Conservation (phyloP, 2,329 filamentous ascomycete genomes). For the Alternaria tenuissima region DNA sequence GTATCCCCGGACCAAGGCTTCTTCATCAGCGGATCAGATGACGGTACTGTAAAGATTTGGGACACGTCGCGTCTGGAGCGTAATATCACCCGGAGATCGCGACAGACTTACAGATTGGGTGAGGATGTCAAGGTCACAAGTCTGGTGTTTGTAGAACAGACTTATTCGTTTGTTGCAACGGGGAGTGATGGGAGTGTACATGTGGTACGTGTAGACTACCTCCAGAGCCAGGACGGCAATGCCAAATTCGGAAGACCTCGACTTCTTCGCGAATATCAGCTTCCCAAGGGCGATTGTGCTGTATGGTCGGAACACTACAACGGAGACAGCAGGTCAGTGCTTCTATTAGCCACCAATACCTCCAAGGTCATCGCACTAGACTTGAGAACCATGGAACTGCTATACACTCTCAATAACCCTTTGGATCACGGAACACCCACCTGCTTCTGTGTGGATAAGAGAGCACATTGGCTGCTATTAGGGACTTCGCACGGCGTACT, state of each 20-base stretch:
- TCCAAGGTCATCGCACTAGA: constrained; percentile 87
- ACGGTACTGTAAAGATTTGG: constrained; percentile 92
- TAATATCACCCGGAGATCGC: constrained; percentile 86
- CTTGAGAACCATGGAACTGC: constrained; percentile 80
- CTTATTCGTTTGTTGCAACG: constrained; percentile 90
- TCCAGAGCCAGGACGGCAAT: constrained; percentile 62
- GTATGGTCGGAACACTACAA: constrained; percentile 95
- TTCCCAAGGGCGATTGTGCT: constrained; percentile 76
- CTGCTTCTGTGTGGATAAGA: constrained; percentile 87
- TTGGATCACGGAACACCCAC: constrained; percentile 91
- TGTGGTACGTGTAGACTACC: constrained; percentile 81
- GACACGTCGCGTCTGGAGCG: constrained; percentile 88
- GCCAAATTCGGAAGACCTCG: constrained; percentile 79
- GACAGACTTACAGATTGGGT: constrained; percentile 82
- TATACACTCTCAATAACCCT: constrained; percentile 85
- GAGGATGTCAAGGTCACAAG: constrained; percentile 77
- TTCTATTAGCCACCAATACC: constrained; percentile 85
- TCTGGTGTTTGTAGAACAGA: constrained; percentile 90
- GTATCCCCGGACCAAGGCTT: constrained; percentile 91
- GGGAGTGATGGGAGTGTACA: constrained; percentile 85
- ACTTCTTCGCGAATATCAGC: constrained; percentile 75
- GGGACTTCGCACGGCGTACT: constrained; percentile 93
- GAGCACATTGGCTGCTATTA: constrained; percentile 87
- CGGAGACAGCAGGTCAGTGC: constrained; percentile 78
- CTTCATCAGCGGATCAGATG: constrained; percentile 92